Evolutionary conservation across 2,329 filamentous ascomycete genomes (phyloP).

Genomic region (Capronia coronata): DNA sequence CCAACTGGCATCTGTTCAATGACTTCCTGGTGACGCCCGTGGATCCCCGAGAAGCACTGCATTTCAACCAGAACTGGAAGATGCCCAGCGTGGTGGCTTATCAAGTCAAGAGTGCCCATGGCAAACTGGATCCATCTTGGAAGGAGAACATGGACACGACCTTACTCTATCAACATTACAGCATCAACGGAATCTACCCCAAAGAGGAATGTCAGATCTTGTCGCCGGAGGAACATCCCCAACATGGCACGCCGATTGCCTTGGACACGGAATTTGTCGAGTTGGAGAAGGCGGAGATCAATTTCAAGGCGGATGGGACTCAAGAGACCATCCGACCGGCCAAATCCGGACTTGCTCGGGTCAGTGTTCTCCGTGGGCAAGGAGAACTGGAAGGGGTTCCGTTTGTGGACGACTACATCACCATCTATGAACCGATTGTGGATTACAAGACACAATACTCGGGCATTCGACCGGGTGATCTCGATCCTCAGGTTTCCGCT

Average conservation of each 20-base stretch:
- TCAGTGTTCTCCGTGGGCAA: constrained; percentile 75
- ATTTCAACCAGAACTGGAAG: constrained; percentile 90
- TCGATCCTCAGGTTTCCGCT: constrained; percentile 68
- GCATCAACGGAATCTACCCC: constrained; percentile 40
- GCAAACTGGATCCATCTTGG: constrained; percentile 80
- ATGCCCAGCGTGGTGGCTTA: constrained; percentile 80
- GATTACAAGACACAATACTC: constrained; percentile 95
- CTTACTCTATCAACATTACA: constrained; percentile 70
- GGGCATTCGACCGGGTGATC: constrained; percentile 76
- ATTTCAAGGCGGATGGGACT: constrained; percentile 90
- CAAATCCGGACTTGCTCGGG: constrained; percentile 83
- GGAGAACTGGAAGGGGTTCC: constrained; percentile 73
- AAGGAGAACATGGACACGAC: constrained; percentile 76
- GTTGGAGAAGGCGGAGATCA: constrained; percentile 85
- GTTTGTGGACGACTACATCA: constrained; percentile 97
- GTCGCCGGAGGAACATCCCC: constrained; percentile 56
- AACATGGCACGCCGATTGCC: constrained; percentile 68
- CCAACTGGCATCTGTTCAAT: constrained; percentile 86
- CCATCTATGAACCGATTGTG: constrained; percentile 75
- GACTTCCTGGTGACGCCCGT: constrained; percentile 87
- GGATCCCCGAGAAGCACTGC: constrained; percentile 72
- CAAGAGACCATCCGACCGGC: constrained; percentile 87
- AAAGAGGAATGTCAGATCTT: constrained; percentile 35
- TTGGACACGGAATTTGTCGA: constrained; percentile 96
- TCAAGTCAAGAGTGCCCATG: constrained; percentile 73